phyloP scores from a whole-genome alignment of 768 basidiomycete genomes.

The Baorangia bicolor region DNA sequence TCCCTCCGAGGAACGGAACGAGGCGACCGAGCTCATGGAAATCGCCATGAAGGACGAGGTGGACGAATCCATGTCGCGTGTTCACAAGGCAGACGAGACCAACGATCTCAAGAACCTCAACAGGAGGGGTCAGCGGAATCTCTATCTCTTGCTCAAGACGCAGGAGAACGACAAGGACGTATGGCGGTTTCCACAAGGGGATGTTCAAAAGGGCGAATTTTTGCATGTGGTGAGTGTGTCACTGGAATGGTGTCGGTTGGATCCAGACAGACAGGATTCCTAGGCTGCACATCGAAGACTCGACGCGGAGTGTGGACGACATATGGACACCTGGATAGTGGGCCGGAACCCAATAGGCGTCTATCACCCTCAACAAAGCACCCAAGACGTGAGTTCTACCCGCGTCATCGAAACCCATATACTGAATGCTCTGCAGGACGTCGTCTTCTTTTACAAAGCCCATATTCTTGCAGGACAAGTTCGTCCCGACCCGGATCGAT shows the following conservation, averaged over 20 bases:
- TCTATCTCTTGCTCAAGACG: slow-evolving; percentile 79
- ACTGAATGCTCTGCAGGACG: slow-evolving; percentile 45
- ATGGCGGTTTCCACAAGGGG: slow-evolving; percentile 84
- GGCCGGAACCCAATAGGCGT: slow-evolving; percentile 85
- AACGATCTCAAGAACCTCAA: slow-evolving; percentile 75
- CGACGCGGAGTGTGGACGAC: slow-evolving; percentile 65
- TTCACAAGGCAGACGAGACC: slow-evolving; percentile 56
- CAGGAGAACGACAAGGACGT: slow-evolving; percentile 43
- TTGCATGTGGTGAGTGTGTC: slow-evolving; percentile 69
- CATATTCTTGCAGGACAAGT: slow-evolving; percentile 92
- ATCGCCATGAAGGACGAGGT: slow-evolving; percentile 59
- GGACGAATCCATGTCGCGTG: slow-evolving; percentile 60
- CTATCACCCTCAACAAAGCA: slow-evolving; percentile 48
- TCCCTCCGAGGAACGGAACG: slow-evolving; percentile 41
- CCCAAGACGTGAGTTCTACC: slow-evolving; percentile 37
- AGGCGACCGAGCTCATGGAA: slow-evolving; percentile 54
- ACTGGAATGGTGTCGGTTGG: not conserved
- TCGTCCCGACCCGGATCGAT: slow-evolving; percentile 47
- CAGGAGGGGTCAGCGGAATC: slow-evolving; percentile 77
- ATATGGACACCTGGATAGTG: slow-evolving; percentile 96
- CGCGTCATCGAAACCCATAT: not conserved
- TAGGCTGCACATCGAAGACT: slow-evolving; percentile 78
- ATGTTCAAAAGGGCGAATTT: slow-evolving; percentile 59
- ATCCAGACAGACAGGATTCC: not conserved
- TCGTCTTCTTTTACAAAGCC: slow-evolving; percentile 89